phyloP scores from a whole-genome alignment of 202 grass and related monocot genomes.

The Schoenoplectus triqueter region DNA sequence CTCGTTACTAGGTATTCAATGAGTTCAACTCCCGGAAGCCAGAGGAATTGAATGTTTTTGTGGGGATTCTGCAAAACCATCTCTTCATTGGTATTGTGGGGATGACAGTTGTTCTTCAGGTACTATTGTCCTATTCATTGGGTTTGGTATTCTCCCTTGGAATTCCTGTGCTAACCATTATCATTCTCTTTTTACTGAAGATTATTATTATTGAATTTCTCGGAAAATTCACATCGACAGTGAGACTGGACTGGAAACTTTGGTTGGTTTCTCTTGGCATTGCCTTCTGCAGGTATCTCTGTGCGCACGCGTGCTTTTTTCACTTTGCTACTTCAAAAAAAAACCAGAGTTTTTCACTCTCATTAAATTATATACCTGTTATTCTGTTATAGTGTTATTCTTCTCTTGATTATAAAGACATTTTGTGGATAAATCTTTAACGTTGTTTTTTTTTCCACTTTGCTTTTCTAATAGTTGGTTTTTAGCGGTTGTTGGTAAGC shows the following conservation, averaged over 20 bases:
- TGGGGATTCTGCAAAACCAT: constrained; percentile 61
- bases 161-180: constrained; percentile 15
- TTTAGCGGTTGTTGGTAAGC: constrained; percentile 72
- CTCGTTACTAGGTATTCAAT: constrained; percentile 67
- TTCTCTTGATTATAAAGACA: neutral
- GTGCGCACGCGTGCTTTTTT: neutral
- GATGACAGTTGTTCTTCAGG: constrained; percentile 77
- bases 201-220: constrained; percentile 87
- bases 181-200: constrained; percentile 45
- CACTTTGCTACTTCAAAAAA: no score
- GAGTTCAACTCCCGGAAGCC: constrained; percentile 89
- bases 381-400: neutral
- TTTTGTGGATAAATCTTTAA: constrained; percentile 15
- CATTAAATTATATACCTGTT: no score
- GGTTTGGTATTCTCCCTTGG: neutral
- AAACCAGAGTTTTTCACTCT: no score
- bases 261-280: constrained; percentile 85
- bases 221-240: constrained; percentile 77
- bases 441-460: neutral
- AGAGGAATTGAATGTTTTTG: constrained; percentile 86
- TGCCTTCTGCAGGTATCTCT: constrained; percentile 58
- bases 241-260: constrained; percentile 76
- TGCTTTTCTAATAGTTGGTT: constrained; percentile 63
- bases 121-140: constrained; percentile 40
- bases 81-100: constrained; percentile 72